Evolutionary conservation across 2,329 filamentous ascomycete species (phyloP).

Genomic region (Didymella pomorum): DNA sequence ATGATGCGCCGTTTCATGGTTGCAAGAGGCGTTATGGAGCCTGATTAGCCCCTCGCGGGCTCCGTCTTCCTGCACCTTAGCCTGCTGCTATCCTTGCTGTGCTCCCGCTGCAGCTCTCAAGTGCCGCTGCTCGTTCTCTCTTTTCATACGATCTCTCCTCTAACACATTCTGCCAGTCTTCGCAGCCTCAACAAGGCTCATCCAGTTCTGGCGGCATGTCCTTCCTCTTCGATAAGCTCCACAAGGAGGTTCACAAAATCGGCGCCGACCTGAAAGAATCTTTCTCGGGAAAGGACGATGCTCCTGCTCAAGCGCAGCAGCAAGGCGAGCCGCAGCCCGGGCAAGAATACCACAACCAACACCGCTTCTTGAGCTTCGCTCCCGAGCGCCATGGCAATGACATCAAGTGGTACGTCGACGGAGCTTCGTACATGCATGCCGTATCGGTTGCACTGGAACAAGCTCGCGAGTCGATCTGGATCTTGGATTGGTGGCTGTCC

Average conservation of each 20-base stretch:
- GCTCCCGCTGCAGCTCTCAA: constrained; percentile 6
- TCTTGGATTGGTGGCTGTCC: constrained; percentile 88
- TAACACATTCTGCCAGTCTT: constrained; percentile 26
- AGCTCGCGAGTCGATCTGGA: constrained; percentile 80
- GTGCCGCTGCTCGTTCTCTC: constrained; percentile 16
- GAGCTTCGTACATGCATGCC: constrained; percentile 77
- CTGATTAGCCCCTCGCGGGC: constrained; percentile 25
- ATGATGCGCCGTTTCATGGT: constrained; percentile 22
- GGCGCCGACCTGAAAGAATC: constrained; percentile 61
- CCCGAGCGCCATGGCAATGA: constrained; percentile 74
- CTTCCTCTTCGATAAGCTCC: constrained; percentile 64
- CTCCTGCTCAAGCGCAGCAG: constrained; percentile 51
- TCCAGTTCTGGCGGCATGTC: constrained; percentile 49
- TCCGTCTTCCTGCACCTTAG: constrained; percentile 19
- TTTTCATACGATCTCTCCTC: constrained; percentile 13
- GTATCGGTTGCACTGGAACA: constrained; percentile 81
- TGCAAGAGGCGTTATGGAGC: constrained; percentile 22
- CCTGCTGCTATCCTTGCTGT: constrained; percentile 12
- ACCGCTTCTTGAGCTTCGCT: constrained; percentile 72
- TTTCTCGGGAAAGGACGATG: constrained; percentile 56
- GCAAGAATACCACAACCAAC: constrained; percentile 54
- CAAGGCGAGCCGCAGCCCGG: constrained; percentile 33
- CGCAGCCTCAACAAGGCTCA: constrained; percentile 40
- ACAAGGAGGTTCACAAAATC: constrained; percentile 60
- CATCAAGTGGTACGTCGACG: constrained; percentile 89